A percentile compares a stretch with the other conserved stretches of the same genome.
Conservation (phyloP, 345 rosid genomes). For the Acer yangbiense region DNA sequence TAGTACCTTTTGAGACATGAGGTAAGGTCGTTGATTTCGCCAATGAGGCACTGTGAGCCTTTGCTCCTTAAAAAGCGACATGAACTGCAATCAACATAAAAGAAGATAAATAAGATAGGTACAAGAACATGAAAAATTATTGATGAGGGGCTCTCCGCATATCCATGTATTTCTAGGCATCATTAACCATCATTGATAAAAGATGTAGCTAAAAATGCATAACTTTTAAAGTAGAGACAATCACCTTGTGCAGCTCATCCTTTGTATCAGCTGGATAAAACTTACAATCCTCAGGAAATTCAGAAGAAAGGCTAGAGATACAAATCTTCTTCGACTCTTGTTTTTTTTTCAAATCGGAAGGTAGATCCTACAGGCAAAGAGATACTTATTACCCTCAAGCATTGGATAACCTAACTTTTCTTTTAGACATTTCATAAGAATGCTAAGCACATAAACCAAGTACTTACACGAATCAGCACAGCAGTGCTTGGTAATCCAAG, state of each 20-base stretch:
- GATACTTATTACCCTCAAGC: slow-evolving; percentile 16
- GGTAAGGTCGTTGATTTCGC: slow-evolving; percentile 81
- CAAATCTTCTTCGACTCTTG: slow-evolving; percentile 72
- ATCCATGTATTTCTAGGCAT: background rate
- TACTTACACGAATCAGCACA: slow-evolving; percentile 85
- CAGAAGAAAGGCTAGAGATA: slow-evolving; percentile 61
- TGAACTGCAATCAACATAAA: slow-evolving; percentile 56
- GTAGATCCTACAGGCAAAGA: slow-evolving; percentile 61
- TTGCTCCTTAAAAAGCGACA: slow-evolving; percentile 87
- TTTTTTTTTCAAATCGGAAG: slow-evolving; percentile 62
- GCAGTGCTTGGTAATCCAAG: slow-evolving; percentile 87
- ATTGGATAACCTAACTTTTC: background rate
- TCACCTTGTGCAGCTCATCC: slow-evolving; percentile 94
- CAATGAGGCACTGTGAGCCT: slow-evolving; percentile 79
- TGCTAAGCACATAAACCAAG: slow-evolving; percentile 13
- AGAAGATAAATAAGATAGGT: background rate
- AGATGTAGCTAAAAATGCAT: background rate
- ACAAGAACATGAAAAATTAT: slow-evolving; percentile 1
- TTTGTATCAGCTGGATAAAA: slow-evolving; percentile 84
- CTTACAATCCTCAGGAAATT: slow-evolving; percentile 88
- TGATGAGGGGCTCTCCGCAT: background rate
- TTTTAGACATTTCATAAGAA: background rate
- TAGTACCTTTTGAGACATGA: slow-evolving; percentile 76
- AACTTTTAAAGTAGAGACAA: background rate
- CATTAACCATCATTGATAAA: background rate